These are phyloP conservation scores for Penicillium cinerascens DNA, from an alignment of 495 filamentous ascomycete genomes.

Conservation along the genomic window DNA sequence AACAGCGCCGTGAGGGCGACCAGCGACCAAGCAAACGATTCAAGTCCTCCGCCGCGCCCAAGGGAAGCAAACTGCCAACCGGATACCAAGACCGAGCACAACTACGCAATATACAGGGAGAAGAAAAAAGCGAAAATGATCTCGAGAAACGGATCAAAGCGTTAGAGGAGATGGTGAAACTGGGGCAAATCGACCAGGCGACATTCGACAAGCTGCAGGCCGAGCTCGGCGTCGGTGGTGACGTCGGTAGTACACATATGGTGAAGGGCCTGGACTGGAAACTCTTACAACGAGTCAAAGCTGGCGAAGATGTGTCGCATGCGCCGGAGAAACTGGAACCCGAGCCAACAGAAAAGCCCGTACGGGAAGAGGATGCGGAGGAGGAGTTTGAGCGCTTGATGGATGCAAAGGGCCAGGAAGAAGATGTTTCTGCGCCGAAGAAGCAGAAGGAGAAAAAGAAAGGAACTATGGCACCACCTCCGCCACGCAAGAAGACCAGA, in stretches of 20 bases:
- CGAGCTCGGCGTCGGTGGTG: constrained; percentile 76
- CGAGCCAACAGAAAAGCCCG: constrained; percentile 3
- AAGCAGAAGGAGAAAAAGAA: constrained; percentile 68
- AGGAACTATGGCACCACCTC: constrained; percentile 66
- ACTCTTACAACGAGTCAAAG: constrained; percentile 67
- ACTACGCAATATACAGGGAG: constrained; percentile 30
- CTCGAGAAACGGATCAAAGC: constrained; percentile 67
- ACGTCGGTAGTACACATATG: constrained; percentile 73
- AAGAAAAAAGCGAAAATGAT: constrained; percentile 36
- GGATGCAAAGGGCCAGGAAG: constrained; percentile 59
- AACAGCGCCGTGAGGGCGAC: constrained; percentile 57
- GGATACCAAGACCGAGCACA: constrained; percentile 87
- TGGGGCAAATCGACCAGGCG: constrained; percentile 71
- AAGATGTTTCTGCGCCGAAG: constrained; percentile 38
- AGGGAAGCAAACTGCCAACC: constrained; percentile 71
- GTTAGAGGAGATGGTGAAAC: constrained; percentile 77
- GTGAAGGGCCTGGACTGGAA: constrained; percentile 89
- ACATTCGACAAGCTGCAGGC: constrained; percentile 69
- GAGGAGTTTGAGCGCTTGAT: constrained; percentile 70
- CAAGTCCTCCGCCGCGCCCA: constrained; percentile 73
- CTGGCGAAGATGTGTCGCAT: constrained; percentile 64
- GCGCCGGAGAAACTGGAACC: constrained; percentile 18
- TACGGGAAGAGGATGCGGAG: constrained; percentile 53
- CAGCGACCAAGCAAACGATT: constrained; percentile 61
- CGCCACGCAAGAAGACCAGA: constrained; percentile 65